Percentiles rank a stretch among this genome's conserved stretches.
phyloP scores from a whole-genome alignment of 1,284 basidiomycete genomes.

The Apiotrichum domesticum region DNA sequence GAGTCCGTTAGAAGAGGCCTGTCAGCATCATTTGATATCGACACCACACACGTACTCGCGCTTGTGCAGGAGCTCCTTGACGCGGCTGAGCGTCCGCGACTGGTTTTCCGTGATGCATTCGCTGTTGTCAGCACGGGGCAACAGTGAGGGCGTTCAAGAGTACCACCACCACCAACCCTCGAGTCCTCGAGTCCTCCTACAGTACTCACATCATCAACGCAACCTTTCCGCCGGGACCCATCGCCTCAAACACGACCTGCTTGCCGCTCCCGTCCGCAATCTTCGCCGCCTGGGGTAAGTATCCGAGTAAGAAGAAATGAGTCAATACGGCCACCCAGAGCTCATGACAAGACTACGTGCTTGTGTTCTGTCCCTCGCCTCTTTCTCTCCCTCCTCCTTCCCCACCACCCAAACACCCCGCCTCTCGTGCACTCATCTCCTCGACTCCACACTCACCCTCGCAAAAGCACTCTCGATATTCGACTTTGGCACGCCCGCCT shows the following conservation, averaged over 20 bases:
- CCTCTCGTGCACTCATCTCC: neutral
- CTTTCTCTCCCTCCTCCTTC: neutral
- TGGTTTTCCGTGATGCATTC: constrained; percentile 71
- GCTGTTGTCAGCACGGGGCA: constrained; percentile 44
- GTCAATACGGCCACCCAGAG: too few relatives aligned
- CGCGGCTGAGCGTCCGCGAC: constrained; percentile 60
- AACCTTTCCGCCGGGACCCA: constrained; percentile 59
- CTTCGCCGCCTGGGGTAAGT: constrained; percentile 23
- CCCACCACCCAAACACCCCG: neutral
- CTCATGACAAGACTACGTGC: too few relatives aligned
- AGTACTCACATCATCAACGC: constrained; percentile 66
- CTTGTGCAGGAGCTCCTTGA: constrained; percentile 58
- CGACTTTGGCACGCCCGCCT: constrained; percentile 65
- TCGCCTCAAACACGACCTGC: constrained; percentile 60
- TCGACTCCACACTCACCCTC: constrained; percentile 50
- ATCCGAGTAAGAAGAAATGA: too few relatives aligned
- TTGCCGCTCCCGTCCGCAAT: constrained; percentile 37
- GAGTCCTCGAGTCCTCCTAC: neutral
- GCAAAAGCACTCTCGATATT: constrained; percentile 67
- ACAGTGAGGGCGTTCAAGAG: too few relatives aligned
- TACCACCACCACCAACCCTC: too few relatives aligned
- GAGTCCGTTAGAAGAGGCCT: neutral
- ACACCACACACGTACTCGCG: constrained; percentile 52
- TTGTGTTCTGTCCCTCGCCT: too few relatives aligned
- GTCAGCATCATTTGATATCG: neutral